Base-by-base conservation (phyloP, 495 filamentous ascomycete species). In the Penicillium desertorum region DNA sequence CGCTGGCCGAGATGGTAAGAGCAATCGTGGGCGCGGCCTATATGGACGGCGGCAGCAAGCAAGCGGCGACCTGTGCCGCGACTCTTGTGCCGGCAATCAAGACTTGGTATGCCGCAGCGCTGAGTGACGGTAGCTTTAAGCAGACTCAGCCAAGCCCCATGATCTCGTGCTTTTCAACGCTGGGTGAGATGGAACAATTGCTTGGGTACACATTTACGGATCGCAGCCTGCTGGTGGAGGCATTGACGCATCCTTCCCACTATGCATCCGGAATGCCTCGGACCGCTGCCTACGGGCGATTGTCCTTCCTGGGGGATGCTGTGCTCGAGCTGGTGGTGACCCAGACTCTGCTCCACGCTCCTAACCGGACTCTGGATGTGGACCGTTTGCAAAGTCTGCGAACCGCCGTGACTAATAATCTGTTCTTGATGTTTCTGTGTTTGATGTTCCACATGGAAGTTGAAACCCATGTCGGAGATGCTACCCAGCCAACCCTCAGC, bases 181-280 rank as follows among this genome's bases (percentile, higher is more conserved):
- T 27, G n/a, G 3, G 3, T 3, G 22, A 57, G 19, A 22, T 57
- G 44, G 54, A 57, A 41, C 4, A 37, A 22, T 22, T 57, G 7
- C 45, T 57, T 41, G 54, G 39, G 19, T 57, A 57, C 42, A 57
- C 16, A 5, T 57, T 48, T 41, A 20, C 30, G n/a, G 45, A 57
- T 29, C 34, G 41, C 16, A 49, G 45, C 17, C 17, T 57, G 14
- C 29, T 41, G 17, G 16, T 39, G 39, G 54, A 57, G 45, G 54
- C 54, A 5, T 27, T 57, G 29, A 57, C 54, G 27, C 54, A 57
- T 41, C 54, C 54, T n/a, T 57, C 54, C 14, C 42, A 19, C 20
- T 32, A 46, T 16, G 10, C 27, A 19, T 49, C 27, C 17, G 27
- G 34, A 2, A 1, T 19, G 7, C 34, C 16, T 37, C 34, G 34